Conservation (phyloP, 2,329 filamentous ascomycete species). For the Aspergillus japonicus region DNA sequence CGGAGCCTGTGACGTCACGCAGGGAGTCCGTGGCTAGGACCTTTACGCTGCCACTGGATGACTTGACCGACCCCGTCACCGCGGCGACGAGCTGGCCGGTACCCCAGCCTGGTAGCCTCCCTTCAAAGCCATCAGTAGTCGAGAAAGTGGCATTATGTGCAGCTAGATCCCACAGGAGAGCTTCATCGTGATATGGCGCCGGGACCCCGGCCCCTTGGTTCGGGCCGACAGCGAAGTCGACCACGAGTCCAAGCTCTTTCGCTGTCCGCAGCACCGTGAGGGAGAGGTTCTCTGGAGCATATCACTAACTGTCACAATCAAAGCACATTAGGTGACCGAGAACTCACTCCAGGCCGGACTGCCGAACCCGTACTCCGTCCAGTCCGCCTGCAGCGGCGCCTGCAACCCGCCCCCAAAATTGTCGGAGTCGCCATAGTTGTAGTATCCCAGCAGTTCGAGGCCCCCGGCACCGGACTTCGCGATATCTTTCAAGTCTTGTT, state of each 20-base stretch:
- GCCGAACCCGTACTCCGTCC: neutral
- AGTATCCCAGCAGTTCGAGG: neutral
- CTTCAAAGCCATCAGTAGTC: neutral
- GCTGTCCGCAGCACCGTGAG: neutral
- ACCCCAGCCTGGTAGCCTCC: constrained; percentile 2
- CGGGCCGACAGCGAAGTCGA: constrained; percentile 50
- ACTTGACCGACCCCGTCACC: neutral
- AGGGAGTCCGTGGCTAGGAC: neutral
- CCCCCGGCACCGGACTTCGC: neutral
- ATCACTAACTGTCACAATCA: neutral
- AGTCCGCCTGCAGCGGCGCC: constrained; percentile 1
- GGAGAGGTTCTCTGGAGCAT: neutral
- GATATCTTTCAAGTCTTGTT: neutral
- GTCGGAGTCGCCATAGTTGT: neutral
- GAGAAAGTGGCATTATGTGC: neutral
- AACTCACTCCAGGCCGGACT: neutral
- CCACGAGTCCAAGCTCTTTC: constrained; percentile 37
- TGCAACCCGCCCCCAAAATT: neutral
- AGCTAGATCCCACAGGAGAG: constrained; percentile 19
- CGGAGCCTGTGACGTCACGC: neutral
- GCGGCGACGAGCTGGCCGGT: neutral
- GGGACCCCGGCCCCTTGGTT: constrained; percentile 52
- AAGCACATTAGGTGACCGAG: neutral
- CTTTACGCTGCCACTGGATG: neutral
- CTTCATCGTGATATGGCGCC: constrained; percentile 31